A percentile compares a stretch with the other conserved stretches of the same genome.
Conservation (phyloP, 345 rosid species). For the Eucalyptus dawsonii region DNA sequence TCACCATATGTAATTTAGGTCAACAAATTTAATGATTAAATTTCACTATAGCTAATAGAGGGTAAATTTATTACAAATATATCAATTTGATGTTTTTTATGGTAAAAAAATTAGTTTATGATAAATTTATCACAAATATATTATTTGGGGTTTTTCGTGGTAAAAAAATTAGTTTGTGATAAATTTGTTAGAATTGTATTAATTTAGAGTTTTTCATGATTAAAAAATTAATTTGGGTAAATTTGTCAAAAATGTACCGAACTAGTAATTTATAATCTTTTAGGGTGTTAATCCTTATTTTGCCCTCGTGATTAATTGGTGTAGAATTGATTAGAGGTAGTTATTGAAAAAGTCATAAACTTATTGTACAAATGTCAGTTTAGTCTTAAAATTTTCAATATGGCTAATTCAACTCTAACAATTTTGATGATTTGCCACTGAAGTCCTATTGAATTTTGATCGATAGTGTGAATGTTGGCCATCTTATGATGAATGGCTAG, state of each 20-base stretch:
- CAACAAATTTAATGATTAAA: too few species aligned
- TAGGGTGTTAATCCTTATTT: neutral
- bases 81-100: fast-evolving
- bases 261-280: too few species aligned
- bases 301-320: neutral
- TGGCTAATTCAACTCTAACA: neutral
- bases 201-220: too few species aligned
- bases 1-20: too few species aligned
- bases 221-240: too few species aligned
- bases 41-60: too few species aligned
- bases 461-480: fast-evolving
- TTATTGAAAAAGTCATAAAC: neutral
- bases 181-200: too few species aligned
- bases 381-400: fast-evolving
- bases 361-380: fast-evolving
- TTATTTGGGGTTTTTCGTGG: fast-evolving
- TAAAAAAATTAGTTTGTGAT: too few species aligned
- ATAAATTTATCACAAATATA: too few species aligned
- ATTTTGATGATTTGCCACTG: neutral
- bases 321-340: neutral
- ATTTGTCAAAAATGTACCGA: fast-evolving
- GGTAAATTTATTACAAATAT: fast-evolving
- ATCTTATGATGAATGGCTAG: fast-evolving
- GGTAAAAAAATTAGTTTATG: too few species aligned
- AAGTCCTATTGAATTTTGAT: neutral